phyloP scores from a whole-genome alignment of 495 filamentous ascomycete species.

The Penicillium dipodomyicola region DNA sequence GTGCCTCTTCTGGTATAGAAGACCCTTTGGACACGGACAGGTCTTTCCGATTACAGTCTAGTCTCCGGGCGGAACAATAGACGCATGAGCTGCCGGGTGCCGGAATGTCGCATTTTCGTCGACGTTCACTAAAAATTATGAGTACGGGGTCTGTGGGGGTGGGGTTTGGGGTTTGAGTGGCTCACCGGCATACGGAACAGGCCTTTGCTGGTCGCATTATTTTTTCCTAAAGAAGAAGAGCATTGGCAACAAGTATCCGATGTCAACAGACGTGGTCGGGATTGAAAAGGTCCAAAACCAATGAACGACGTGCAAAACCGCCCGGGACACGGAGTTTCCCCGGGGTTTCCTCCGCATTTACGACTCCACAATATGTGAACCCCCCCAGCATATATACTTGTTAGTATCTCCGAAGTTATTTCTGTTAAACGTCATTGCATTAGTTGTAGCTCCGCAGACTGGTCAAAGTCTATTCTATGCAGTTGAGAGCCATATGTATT shows the following conservation, averaged over 20 bases:
- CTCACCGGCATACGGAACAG: conserved; percentile 20
- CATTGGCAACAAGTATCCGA: not conserved
- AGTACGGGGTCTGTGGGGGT: not conserved
- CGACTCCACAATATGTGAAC: not conserved
- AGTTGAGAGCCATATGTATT: not conserved
- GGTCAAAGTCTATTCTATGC: not conserved
- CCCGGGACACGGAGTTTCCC: conserved; percentile 15
- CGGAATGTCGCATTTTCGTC: conserved; percentile 18
- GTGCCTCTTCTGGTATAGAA: not conserved
- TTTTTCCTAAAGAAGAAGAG: not conserved
- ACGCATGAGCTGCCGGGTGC: conserved; percentile 13
- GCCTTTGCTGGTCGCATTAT: conserved; percentile 24
- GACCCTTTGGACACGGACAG: not conserved
- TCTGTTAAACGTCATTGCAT: not conserved
- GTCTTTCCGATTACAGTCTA: conserved; percentile 6
- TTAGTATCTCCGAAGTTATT: not conserved
- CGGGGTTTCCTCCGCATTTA: conserved; percentile 11
- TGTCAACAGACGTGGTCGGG: conserved; percentile 1
- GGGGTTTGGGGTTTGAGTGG: not conserved
- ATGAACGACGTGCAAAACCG: conserved; percentile 22
- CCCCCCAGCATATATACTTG: conserved; percentile 3
- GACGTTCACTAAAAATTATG: conserved; percentile 11
- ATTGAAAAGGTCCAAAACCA: conserved; percentile 8
- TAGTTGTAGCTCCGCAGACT: not conserved
- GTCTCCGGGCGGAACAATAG: conserved; percentile 11